A percentile compares a stretch with the other conserved stretches of the same genome.
Conservation (phyloP, 345 rosid species). For the Physaria fendleri region DNA sequence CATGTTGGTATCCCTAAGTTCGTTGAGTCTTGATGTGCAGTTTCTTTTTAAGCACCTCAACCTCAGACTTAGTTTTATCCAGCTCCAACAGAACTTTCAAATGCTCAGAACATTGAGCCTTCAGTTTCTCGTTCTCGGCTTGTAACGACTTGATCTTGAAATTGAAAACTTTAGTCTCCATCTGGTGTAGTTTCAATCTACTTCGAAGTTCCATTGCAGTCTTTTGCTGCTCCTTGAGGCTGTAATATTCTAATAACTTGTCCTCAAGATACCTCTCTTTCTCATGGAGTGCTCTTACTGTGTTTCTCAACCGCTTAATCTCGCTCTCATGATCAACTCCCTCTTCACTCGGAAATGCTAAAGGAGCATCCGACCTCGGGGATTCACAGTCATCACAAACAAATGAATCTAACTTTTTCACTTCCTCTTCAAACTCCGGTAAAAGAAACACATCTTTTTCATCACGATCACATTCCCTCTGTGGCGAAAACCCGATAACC, state of each 20-base stretch:
- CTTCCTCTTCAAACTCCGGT: slow-evolving; percentile 50
- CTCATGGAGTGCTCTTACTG: slow-evolving; percentile 52
- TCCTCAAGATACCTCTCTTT: slow-evolving; percentile 71
- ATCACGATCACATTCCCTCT: slow-evolving; percentile 28
- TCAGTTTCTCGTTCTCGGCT: slow-evolving; percentile 57
- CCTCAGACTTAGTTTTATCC: slow-evolving; percentile 47
- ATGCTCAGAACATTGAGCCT: slow-evolving; percentile 50
- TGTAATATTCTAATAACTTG: slow-evolving; percentile 72
- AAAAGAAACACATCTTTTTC: slow-evolving; percentile 44
- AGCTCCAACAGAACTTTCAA: slow-evolving; percentile 48
- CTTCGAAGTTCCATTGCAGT: slow-evolving; percentile 71
- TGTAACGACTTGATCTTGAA: slow-evolving; percentile 69
- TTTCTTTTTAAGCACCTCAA: slow-evolving; percentile 60
- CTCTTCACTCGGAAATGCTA: slow-evolving; percentile 34
- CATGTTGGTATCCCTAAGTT: slow-evolving; percentile 50
- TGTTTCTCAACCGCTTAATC: slow-evolving; percentile 48
- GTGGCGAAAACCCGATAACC: slow-evolving; percentile 32
- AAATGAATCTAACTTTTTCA: slow-evolving; percentile 38
- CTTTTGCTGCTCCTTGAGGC: slow-evolving; percentile 75
- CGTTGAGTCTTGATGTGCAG: slow-evolving; percentile 60
- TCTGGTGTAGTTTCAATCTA: slow-evolving; percentile 57
- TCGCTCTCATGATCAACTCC: slow-evolving; percentile 53
- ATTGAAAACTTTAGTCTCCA: slow-evolving; percentile 64
- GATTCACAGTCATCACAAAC: slow-evolving; percentile 26
- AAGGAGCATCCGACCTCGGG: slow-evolving; percentile 35